Base-by-base conservation (phyloP, 1,284 basidiomycete genomes). In the Moesziomyces antarcticus region DNA sequence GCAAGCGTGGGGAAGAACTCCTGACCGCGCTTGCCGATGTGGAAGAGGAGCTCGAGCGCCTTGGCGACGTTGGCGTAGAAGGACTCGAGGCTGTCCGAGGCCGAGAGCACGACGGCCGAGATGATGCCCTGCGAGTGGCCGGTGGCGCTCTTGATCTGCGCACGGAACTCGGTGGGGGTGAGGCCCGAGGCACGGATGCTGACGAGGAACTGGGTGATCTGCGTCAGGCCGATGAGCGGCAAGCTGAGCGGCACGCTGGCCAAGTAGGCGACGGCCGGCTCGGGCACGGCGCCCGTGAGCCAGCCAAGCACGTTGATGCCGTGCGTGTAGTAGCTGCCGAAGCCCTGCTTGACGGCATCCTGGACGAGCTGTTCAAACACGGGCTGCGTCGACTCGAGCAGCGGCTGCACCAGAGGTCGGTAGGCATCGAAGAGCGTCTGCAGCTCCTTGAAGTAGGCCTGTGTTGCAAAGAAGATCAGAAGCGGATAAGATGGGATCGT, bases 51-150 rank as follows among this genome's bases (percentile, higher is more conserved):
- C 78, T 88, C 91, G 77, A 97, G 85, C 27, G 93, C 93, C 85
- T 96, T 95, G 83, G 88, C 86, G 18, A 90, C 88, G 85, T 97
- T 96, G 68, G 86, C 85, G 56, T 88, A 85, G 84, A 94, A 92
- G 5, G 89, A 89, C 52, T 91, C 90, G 77, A 91, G 90, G 43
- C 90, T 89, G 37, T 88, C 87, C 18, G 94, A 96, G 2, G 93
- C 75, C 22, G 94, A 88, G 75, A 97, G 89, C 30, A 90, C 91
- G 54, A 97, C 89, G 22, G 96, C 96, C 21, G 94, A 94, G 59
- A 97, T 90, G 76, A 99, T 90, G 75, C 96, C 97, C 85, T 98
- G 96, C 8, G 94, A 97, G 86, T 99, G 96, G 48, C 96, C 96
- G 13, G 96, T 98, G 6, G 93, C 90, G 53, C 95, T 96, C 33